These are phyloP conservation scores for Cryphonectria parasitica DNA, from an alignment of 2,329 filamentous ascomycete genomes.

Conservation along the genomic window DNA sequence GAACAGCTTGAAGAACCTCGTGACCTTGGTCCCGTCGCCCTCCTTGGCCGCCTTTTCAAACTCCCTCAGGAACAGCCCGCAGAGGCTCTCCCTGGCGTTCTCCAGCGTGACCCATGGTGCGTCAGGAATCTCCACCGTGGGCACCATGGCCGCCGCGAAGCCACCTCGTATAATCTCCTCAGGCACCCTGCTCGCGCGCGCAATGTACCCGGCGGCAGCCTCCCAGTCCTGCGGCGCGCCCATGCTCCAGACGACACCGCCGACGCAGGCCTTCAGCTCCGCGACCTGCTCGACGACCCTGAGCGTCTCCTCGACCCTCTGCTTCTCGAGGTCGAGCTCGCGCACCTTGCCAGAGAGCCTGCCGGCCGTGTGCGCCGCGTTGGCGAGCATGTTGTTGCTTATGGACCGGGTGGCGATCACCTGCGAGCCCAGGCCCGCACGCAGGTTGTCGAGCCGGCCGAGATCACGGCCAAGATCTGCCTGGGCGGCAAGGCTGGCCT, in stretches of 20 bases:
- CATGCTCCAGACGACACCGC: slow-evolving; percentile 95
- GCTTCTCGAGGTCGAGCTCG: slow-evolving; percentile 87
- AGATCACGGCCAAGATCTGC: slow-evolving; percentile 86
- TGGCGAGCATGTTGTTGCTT: slow-evolving; percentile 87
- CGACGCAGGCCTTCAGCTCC: slow-evolving; percentile 94
- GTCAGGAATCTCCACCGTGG: slow-evolving; percentile 94
- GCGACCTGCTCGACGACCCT: slow-evolving; percentile 94
- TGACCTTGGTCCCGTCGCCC: slow-evolving; percentile 86
- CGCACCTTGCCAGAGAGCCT: slow-evolving; percentile 87
- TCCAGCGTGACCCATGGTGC: slow-evolving; percentile 85
- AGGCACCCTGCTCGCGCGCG: slow-evolving; percentile 80
- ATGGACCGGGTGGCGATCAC: slow-evolving; percentile 81
- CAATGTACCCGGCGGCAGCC: slow-evolving; percentile 87
- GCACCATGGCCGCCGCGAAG: slow-evolving; percentile 91
- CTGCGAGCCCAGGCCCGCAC: slow-evolving; percentile 86
- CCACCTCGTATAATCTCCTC: slow-evolving; percentile 77
- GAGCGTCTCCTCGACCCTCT: slow-evolving; percentile 85
- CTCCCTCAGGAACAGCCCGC: slow-evolving; percentile 87
- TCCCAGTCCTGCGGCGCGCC: slow-evolving; percentile 99
- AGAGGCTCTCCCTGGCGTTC: slow-evolving; percentile 85
- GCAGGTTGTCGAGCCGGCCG: slow-evolving; percentile 82
- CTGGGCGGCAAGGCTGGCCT: slow-evolving; percentile 79
- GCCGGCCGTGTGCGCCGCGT: slow-evolving; percentile 82
- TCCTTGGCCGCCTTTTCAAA: slow-evolving; percentile 91
- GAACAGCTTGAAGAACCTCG: slow-evolving; percentile 97